Evolutionary conservation across 371 early-diverging fungal genomes (phyloP).

Genomic region (Lichtheimia ramosa): DNA sequence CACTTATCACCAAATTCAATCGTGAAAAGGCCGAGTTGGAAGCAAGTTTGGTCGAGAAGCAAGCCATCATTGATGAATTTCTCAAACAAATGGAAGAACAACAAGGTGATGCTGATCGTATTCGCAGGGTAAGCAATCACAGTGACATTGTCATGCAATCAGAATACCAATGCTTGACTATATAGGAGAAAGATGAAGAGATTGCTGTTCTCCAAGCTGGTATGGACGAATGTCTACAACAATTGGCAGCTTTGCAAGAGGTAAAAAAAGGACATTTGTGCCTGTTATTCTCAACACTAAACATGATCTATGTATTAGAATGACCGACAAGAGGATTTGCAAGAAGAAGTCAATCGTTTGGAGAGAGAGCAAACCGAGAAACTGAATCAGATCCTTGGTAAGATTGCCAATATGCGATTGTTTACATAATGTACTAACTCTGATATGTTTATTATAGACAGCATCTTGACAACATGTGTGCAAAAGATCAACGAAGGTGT

Average conservation of each 20-base stretch:
- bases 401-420: neutral
- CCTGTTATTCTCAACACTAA: neutral
- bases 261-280: neutral
- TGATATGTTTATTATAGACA: conserved; percentile 59
- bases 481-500: conserved; percentile 86
- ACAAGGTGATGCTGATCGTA: conserved; percentile 66
- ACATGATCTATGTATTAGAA: conserved; percentile 11
- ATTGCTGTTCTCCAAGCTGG: conserved; percentile 89
- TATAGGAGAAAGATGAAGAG: conserved; percentile 83
- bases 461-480: conserved; percentile 84
- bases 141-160: neutral
- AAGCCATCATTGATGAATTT: conserved; percentile 59
- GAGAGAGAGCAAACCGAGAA: conserved; percentile 66
- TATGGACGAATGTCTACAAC: conserved; percentile 91
- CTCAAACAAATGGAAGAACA: conserved; percentile 69
- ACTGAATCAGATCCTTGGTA: conserved; percentile 82
- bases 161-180: neutral
- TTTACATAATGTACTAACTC: neutral
- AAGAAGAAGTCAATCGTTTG: conserved; percentile 66
- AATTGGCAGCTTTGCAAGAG: conserved; percentile 74
- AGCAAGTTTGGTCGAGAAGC: conserved; percentile 51
- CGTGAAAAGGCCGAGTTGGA: conserved; percentile 82
- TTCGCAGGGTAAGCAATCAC: conserved; percentile 37
- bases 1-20: conserved; percentile 75
- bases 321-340: conserved; percentile 61